phyloP scores from a whole-genome alignment of 148 eudicot genomes.

The Fagopyrum esculentum region DNA sequence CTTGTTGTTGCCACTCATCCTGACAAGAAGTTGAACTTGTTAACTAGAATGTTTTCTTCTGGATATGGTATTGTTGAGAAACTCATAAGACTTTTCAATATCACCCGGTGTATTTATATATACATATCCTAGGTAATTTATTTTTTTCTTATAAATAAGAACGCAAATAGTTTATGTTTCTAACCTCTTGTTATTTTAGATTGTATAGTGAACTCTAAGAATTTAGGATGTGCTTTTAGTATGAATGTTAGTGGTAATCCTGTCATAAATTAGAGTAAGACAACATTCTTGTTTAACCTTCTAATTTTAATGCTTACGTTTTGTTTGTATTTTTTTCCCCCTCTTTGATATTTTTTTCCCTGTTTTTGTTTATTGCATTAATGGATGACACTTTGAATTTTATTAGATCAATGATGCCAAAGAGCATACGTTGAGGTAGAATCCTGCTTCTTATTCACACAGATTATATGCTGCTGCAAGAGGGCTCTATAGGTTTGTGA shows the following conservation, averaged over 20 bases:
- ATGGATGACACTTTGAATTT: background rate
- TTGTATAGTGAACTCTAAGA: background rate
- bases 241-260: background rate
- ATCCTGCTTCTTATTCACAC: slow-evolving; percentile 55
- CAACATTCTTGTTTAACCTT: background rate
- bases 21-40: slow-evolving; percentile 56
- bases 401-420: slow-evolving; percentile 59
- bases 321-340: background rate
- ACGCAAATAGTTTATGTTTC: background rate
- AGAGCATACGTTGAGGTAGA: slow-evolving; percentile 49
- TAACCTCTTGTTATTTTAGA: background rate
- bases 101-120: background rate
- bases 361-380: slow-evolving; percentile 4
- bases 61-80: slow-evolving; percentile 66
- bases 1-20: slow-evolving; percentile 53
- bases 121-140: background rate
- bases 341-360: background rate
- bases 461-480: slow-evolving; percentile 53
- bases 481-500: slow-evolving; percentile 72
- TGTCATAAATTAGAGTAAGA: background rate
- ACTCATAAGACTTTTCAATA: slow-evolving; percentile 53
- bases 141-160: background rate
- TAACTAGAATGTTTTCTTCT: slow-evolving; percentile 66
- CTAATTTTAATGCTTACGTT: background rate
- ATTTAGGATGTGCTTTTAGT: too few species aligned